Conservation (phyloP, 257 asterid genomes). For the Solanum arcanum region DNA sequence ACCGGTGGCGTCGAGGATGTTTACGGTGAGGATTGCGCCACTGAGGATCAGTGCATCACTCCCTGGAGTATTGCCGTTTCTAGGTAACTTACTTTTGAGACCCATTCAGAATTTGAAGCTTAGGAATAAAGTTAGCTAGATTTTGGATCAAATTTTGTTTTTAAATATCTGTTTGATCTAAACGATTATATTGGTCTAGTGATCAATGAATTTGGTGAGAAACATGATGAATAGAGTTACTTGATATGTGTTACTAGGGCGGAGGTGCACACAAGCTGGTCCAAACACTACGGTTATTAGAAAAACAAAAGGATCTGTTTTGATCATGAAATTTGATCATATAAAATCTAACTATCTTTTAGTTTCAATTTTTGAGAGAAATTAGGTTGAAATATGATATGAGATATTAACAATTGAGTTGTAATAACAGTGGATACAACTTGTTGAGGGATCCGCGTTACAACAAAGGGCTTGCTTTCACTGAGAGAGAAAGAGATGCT, state of each 20-base stretch:
- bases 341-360: no score
- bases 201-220: no score
- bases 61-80: slow-evolving; percentile 82
- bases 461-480: slow-evolving; percentile 19
- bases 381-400: no score
- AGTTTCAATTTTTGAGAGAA: no score
- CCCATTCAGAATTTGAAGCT: background rate
- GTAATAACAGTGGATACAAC: slow-evolving; percentile 9
- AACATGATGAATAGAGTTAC: no score
- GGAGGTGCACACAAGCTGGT: no score
- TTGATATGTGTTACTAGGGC: no score
- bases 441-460: slow-evolving; percentile 15
- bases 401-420: background rate
- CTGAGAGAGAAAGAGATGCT: slow-evolving; percentile 11
- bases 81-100: slow-evolving; percentile 21
- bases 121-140: background rate
- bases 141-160: background rate
- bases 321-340: no score
- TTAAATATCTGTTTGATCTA: no score
- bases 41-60: slow-evolving; percentile 71
- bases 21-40: slow-evolving; percentile 89
- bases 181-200: rapidly evolving
- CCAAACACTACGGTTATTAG: no score
- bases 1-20: slow-evolving; percentile 85
- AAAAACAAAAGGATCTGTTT: no score